Evolutionary conservation across 2,329 filamentous ascomycete genomes (phyloP).

Genomic region (Talaromyces atroroseus): DNA sequence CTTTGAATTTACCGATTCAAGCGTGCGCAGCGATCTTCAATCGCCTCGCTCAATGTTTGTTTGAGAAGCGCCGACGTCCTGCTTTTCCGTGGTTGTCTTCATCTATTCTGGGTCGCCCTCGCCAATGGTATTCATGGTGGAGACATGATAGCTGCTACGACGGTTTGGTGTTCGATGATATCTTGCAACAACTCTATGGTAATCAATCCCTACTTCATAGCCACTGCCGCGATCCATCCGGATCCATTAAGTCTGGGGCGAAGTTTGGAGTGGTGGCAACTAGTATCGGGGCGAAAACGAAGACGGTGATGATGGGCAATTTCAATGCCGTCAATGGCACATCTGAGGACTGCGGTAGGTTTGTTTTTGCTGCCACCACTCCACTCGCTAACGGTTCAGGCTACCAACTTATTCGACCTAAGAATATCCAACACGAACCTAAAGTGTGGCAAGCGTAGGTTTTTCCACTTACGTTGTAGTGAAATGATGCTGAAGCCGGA

Average conservation of each 20-base stretch:
- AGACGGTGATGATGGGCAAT: background rate
- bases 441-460: background rate
- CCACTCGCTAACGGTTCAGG: background rate
- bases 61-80: background rate
- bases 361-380: background rate
- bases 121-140: background rate
- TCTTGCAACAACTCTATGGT: background rate
- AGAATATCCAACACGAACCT: background rate
- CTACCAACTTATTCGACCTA: background rate
- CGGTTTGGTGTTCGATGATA: background rate
- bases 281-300: background rate
- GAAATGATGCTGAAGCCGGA: background rate
- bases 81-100: background rate
- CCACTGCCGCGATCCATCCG: background rate
- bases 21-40: background rate
- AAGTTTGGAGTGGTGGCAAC: background rate
- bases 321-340: background rate
- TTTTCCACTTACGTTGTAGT: background rate
- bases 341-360: background rate
- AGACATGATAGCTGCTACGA: conserved; percentile 3
- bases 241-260: background rate
- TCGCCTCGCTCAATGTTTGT: background rate
- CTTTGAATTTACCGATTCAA: background rate
- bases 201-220: background rate
- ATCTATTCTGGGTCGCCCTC: background rate